phyloP scores from a whole-genome alignment of 23 red algal species.

The Gracilaria gracilis region DNA sequence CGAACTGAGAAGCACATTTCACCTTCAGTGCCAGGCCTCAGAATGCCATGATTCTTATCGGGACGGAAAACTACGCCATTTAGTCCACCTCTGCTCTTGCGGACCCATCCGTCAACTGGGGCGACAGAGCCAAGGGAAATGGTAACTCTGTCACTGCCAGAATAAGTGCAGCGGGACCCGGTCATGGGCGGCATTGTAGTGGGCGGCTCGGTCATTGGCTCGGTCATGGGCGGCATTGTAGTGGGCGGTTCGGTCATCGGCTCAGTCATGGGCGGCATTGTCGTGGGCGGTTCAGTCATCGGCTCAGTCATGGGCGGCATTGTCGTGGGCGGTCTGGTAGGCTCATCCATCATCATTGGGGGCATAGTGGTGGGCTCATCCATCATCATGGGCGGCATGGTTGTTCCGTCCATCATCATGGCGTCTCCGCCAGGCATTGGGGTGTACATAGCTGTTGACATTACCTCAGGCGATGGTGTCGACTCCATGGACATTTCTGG shows the following conservation, averaged over 20 bases:
- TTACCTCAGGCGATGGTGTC: not conserved
- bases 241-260: not conserved
- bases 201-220: not conserved
- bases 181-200: not conserved
- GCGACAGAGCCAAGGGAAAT: slow-evolving; percentile 31
- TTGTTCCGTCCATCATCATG: slow-evolving; percentile 5
- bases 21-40: slow-evolving; percentile 1
- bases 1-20: slow-evolving; percentile 44
- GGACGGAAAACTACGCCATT: slow-evolving; percentile 15
- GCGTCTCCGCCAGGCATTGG: not conserved
- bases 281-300: not conserved
- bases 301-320: not conserved
- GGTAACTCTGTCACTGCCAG: slow-evolving; percentile 1
- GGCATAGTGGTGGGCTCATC: not conserved
- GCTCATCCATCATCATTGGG: not conserved
- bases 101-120: slow-evolving; percentile 36
- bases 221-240: not conserved
- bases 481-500: slow-evolving; percentile 4
- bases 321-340: not conserved
- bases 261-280: too few species aligned
- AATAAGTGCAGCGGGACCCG: slow-evolving; percentile 8
- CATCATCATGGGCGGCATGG: not conserved
- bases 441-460: not conserved
- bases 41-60: slow-evolving; percentile 34
- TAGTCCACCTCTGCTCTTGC: slow-evolving; percentile 11